Conservation (phyloP, 2,329 filamentous ascomycete genomes). For the Celoporthe dispersa region DNA sequence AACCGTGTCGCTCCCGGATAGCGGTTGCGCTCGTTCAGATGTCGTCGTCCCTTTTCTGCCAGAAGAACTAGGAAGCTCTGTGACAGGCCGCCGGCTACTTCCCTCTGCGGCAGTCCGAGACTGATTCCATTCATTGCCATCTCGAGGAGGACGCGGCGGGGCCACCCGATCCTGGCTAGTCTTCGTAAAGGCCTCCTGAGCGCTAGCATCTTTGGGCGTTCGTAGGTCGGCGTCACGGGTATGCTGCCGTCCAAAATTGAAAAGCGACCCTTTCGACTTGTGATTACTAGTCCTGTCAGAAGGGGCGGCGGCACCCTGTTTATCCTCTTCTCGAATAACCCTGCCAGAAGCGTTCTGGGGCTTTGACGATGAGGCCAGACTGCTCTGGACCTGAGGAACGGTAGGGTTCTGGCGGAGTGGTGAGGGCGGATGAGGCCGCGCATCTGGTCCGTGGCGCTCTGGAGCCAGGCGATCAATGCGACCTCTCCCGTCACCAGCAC, state of each 20-base stretch:
- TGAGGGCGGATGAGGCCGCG: background rate
- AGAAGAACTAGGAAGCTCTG: background rate
- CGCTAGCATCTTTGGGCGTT: background rate
- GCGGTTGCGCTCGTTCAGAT: background rate
- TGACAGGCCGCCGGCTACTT: background rate
- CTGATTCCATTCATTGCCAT: background rate
- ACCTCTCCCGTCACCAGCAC: background rate
- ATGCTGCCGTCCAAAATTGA: constrained; percentile 11
- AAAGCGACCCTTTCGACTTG: background rate
- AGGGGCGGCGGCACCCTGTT: background rate
- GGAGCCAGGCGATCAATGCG: background rate
- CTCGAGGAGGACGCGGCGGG: background rate
- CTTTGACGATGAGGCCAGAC: background rate
- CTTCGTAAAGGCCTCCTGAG: background rate
- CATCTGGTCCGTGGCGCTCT: background rate
- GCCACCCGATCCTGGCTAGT: background rate
- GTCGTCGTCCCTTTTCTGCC: background rate
- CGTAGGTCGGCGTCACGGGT: constrained; percentile 2
- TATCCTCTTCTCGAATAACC: background rate
- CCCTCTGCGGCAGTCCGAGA: background rate
- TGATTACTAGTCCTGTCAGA: background rate
- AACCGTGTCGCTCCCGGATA: background rate
- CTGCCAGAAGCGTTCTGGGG: background rate
- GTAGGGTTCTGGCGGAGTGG: constrained; percentile 1
- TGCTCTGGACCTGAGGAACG: background rate